Evolutionary conservation across 768 basidiomycete genomes (phyloP), one percentile per base, ranked within the genome.

Genomic region (Lentinula guzmanii): DNA sequence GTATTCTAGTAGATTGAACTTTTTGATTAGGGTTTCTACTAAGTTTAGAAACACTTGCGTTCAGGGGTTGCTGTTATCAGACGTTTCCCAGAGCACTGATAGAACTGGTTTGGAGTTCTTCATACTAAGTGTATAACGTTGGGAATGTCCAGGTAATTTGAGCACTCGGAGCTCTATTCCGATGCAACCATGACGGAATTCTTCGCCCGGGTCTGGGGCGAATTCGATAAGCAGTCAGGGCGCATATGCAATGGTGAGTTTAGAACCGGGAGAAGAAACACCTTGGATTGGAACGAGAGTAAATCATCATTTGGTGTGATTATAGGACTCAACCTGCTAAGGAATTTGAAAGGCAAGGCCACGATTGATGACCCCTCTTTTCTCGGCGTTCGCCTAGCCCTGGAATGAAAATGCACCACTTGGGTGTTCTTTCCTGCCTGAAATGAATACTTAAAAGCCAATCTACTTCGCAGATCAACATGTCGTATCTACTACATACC

Each of bases 381-480:
- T 53, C 13, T 33, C 53, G 33, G 53, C 53, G 35, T 41, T 54
- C 34, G 53, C 34, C 37, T 54, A 33, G 31, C 37, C 13, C 37
- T 54, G 24, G 34, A n/a, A 53, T 53, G 34, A 37, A 37, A 16
- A 13, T 33, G 33, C 18, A 15, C 16, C 39, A 21, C 37, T n/a
- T 54, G 37, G 10, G 33, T 24, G 4, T 13, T 54, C 24, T 43
- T 56, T 54, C 9, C 11, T 35, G 53, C 41, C 37, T 42, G 37
- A 42, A 56, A 43, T 55, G 55, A 56, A 50, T 24, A 33, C 24
- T 39, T 45, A 11, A 45, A 59, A 59, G 58, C 46, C 45, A 59
- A 59, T 50, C 58, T 50, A 45, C 46, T 45, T 33, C 58, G 58
- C 46, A 59, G 46, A 50, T 59, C n/a, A 51, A 8, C 58, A 48